Conservation (phyloP, 257 asterid genomes). For the Nicotiana tabacum region DNA sequence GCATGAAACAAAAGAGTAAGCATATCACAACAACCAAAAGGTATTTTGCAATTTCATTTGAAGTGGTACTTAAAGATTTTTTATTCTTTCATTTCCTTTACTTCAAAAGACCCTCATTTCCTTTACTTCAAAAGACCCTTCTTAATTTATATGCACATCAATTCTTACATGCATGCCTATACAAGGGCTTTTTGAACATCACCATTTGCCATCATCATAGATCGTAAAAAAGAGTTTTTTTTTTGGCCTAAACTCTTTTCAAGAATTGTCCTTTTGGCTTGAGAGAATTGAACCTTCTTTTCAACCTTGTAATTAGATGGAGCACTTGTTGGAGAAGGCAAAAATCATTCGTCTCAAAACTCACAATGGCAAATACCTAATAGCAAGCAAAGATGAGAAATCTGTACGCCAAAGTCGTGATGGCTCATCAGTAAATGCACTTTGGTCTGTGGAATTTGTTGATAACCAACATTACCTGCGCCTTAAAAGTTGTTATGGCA, state of each 20-base stretch:
- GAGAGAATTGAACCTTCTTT: background rate
- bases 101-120: too few relatives aligned
- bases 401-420: slow-evolving; percentile 57
- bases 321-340: slow-evolving; percentile 65
- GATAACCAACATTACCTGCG: slow-evolving; percentile 46
- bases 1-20: background rate
- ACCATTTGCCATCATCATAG: background rate
- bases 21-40: background rate
- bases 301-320: slow-evolving; percentile 29
- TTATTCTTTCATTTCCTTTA: too few relatives aligned
- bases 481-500: slow-evolving; percentile 61
- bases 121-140: background rate
- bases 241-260: background rate
- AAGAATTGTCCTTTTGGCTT: background rate
- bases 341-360: slow-evolving; percentile 59
- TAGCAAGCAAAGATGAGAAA: slow-evolving; percentile 62
- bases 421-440: slow-evolving; percentile 37
- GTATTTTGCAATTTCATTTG: background rate
- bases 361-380: slow-evolving; percentile 63
- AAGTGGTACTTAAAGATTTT: background rate
- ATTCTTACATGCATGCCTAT: background rate
- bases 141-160: background rate
- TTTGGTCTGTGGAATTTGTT: slow-evolving; percentile 72
- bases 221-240: too few relatives aligned
- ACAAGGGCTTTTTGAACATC: background rate